Evolutionary conservation across 2,329 filamentous ascomycete species (phyloP), one percentile per base, ranked within the genome.

Genomic region (Fusarium oxysporum): DNA sequence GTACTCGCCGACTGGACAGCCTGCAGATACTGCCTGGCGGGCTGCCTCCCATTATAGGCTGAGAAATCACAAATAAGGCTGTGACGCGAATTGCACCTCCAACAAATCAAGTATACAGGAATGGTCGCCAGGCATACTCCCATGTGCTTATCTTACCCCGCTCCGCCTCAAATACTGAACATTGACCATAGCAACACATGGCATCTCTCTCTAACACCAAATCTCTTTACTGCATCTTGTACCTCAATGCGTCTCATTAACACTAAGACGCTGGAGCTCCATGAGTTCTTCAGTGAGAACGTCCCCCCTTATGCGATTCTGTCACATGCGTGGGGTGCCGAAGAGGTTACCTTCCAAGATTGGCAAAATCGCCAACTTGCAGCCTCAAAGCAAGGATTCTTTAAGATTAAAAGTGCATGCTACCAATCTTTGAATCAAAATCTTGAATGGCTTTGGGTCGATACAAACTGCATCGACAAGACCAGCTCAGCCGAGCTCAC

Each of bases 281-380:
- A 71, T 19, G 70, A 76, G n/a, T 74, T 78, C 19, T 28, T 28
- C 19, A 62, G 62, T 13, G 48, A 53, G 13, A 14, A 51, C 19
- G 23, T 53, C 5, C 78, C 78, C 2, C 61, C 69, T 1, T 81
- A 80, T 41, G 78, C 77, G 8, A 80, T 80, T 19, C 59, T 80
- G 1, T 80, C 79, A 0, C 79, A 80, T 43, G 77, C 75, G 3
- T 81, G 79, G 79, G 74, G 74, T n/a, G 16, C 55, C 6, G 70
- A 72, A 16, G 79, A 81, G 56, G 67, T 79, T 9, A 68, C 65
- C 1, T 75, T 79, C 37, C 64, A 79, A 41, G 78, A 80, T 25
- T 66, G 78, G 57, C 25, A 54, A 9, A 25, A 41, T 11, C 58
- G 8, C 35, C 47, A 44, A 11, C 4, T 28, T 6, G 53, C 59